A percentile compares a stretch with the other conserved stretches of the same genome.
phyloP scores from a whole-genome alignment of 495 filamentous ascomycete species.

The Tuber melanosporum region DNA sequence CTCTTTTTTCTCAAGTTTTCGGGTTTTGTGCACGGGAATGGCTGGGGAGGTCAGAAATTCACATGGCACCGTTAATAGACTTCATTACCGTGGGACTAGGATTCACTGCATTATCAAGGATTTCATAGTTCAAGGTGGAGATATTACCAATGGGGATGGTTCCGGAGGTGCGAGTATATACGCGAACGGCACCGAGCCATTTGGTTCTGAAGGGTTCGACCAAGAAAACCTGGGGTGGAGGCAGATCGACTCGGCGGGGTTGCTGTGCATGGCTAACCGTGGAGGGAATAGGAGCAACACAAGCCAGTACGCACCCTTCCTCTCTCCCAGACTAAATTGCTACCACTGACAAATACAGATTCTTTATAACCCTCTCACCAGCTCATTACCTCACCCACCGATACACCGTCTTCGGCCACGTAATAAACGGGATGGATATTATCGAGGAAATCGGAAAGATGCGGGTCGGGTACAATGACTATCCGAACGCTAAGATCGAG shows the following conservation, averaged over 20 bases:
- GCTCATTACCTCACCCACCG: conserved; percentile 44
- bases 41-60: conserved; percentile 17
- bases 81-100: conserved; percentile 42
- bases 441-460: conserved; percentile 43
- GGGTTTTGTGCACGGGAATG: conserved; percentile 37
- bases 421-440: conserved; percentile 44
- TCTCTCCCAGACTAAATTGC: neutral
- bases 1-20: conserved; percentile 48
- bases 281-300: conserved; percentile 45
- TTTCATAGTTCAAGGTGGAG: conserved; percentile 49
- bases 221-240: conserved; percentile 49
- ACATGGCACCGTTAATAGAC: conserved; percentile 61
- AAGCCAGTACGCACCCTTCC: conserved; percentile 42
- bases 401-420: conserved; percentile 46
- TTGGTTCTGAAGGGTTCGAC: conserved; percentile 56
- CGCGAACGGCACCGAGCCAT: conserved; percentile 25
- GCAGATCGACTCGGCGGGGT: conserved; percentile 43
- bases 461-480: conserved; percentile 43
- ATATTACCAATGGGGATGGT: conserved; percentile 46
- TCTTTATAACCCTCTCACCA: conserved; percentile 48
- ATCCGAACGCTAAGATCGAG: conserved; percentile 42
- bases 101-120: conserved; percentile 48
- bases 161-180: conserved; percentile 46
- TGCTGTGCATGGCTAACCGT: conserved; percentile 48
- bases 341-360: conserved; percentile 34